These are phyloP conservation scores for Sugiyamaella chiloensis DNA, from an alignment of 805 yeast species.

Conservation along the genomic window DNA sequence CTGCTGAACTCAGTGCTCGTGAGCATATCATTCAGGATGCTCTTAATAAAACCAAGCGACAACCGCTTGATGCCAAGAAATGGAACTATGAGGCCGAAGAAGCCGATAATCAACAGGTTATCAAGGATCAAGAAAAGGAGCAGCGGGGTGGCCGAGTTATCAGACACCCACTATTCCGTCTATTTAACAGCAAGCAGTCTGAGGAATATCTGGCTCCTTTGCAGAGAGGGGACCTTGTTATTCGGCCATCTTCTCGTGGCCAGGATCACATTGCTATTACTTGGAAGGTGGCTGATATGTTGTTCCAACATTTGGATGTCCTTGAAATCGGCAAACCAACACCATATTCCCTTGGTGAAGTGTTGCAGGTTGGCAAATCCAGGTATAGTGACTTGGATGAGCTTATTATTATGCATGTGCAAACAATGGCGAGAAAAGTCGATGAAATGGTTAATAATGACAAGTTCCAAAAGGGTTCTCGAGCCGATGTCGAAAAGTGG, in stretches of 20 bases:
- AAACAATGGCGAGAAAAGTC: constrained; percentile 76
- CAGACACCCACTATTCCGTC: constrained; percentile 87
- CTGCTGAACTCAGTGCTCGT: constrained; percentile 68
- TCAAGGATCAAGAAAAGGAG: constrained; percentile 58
- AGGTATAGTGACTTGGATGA: constrained; percentile 88
- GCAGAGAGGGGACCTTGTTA: constrained; percentile 86
- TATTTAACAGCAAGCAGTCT: constrained; percentile 81
- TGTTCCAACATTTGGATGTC: constrained; percentile 89
- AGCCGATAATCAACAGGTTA: constrained; percentile 52
- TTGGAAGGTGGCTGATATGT: constrained; percentile 90
- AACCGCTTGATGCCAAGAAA: constrained; percentile 49
- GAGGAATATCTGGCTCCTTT: constrained; percentile 88
- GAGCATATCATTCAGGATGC: constrained; percentile 62
- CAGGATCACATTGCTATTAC: constrained; percentile 85
- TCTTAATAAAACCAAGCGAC: constrained; percentile 38
- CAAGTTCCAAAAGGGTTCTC: constrained; percentile 79
- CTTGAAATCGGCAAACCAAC: constrained; percentile 67
- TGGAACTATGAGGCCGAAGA: constrained; percentile 75
- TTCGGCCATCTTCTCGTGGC: constrained; percentile 92
- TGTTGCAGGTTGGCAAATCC: constrained; percentile 62
- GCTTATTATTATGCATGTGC: constrained; percentile 80
- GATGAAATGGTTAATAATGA: constrained; percentile 84
- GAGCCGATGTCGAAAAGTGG: constrained; percentile 79
- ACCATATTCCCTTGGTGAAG: constrained; percentile 57
- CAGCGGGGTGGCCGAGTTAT: constrained; percentile 71